phyloP scores from a whole-genome alignment of 2,329 filamentous ascomycete genomes.

The Zarea fungicola region DNA sequence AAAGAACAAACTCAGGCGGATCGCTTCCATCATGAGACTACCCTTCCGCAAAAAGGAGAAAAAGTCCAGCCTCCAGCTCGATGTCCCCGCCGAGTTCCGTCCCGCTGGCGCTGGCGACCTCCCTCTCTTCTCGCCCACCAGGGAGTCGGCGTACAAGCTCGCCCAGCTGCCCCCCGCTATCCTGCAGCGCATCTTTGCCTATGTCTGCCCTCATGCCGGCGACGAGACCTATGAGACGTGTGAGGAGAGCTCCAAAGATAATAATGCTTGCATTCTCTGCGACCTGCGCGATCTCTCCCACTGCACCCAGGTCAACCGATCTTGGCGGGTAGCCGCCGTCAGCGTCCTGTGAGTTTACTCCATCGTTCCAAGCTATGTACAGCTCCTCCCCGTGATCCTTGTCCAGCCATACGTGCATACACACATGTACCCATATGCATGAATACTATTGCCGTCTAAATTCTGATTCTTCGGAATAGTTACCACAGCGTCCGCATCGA shows the following conservation, averaged over 20 bases:
- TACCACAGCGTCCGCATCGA: constrained; percentile 91
- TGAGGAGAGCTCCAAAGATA: constrained; percentile 71
- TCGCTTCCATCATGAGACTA: constrained; percentile 29
- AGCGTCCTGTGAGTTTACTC: constrained; percentile 54
- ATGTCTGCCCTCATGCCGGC: constrained; percentile 74
- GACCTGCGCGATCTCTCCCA: constrained; percentile 83
- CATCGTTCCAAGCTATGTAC: background rate
- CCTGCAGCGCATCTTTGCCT: constrained; percentile 70
- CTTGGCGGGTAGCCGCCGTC: constrained; percentile 57
- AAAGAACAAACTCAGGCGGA: background rate
- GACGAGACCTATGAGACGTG: constrained; percentile 78
- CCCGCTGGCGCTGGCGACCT: constrained; percentile 21
- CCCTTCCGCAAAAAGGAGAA: constrained; percentile 34
- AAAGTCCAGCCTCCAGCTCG: constrained; percentile 26
- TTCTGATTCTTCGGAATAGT: constrained; percentile 37
- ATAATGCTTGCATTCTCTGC: constrained; percentile 90
- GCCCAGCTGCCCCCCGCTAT: constrained; percentile 60
- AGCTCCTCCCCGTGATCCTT: too few relatives aligned
- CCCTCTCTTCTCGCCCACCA: constrained; percentile 32
- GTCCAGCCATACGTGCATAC: too few relatives aligned
- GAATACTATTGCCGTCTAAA: background rate
- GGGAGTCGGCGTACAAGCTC: constrained; percentile 38
- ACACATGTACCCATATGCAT: too few relatives aligned
- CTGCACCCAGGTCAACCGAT: constrained; percentile 67
- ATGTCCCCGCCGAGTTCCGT: constrained; percentile 27